Percentiles rank a stretch among this genome's conserved stretches.
Conservation (phyloP, 169 alveolate species). For the Plasmodium fragile region DNA sequence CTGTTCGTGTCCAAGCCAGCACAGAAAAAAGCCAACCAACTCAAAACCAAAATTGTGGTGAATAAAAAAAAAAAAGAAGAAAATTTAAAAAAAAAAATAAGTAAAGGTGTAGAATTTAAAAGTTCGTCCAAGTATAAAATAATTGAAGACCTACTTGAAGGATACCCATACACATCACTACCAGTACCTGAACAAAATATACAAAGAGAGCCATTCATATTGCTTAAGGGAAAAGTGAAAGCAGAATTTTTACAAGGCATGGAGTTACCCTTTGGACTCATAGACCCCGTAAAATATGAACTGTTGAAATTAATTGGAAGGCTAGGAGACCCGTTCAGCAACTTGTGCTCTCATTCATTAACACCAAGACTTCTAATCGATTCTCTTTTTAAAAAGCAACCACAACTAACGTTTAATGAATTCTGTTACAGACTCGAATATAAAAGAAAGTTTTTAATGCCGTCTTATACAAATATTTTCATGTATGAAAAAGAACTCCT, state of each 20-base stretch:
- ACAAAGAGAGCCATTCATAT: constrained; percentile 42
- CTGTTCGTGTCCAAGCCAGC: constrained; percentile 70
- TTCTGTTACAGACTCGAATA: constrained; percentile 83
- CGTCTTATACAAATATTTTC: constrained; percentile 84
- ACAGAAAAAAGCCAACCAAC: constrained; percentile 68
- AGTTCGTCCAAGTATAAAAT: constrained; percentile 44
- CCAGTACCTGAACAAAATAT: neutral
- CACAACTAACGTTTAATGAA: constrained; percentile 79
- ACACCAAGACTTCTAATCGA: constrained; percentile 80
- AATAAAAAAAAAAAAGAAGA: constrained; percentile 73
- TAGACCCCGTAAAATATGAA: constrained; percentile 78
- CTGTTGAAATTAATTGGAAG: constrained; percentile 82
- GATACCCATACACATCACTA: constrained; percentile 39
- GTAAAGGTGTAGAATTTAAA: constrained; percentile 12
- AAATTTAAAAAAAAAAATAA: constrained; percentile 15
- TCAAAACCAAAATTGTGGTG: constrained; percentile 45
- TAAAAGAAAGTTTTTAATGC: constrained; percentile 80
- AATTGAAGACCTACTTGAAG: constrained; percentile 52
- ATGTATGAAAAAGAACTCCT: constrained; percentile 80
- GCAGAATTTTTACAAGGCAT: constrained; percentile 78
- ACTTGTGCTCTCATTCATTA: constrained; percentile 81
- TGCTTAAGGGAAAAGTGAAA: constrained; percentile 72
- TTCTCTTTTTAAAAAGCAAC: constrained; percentile 76
- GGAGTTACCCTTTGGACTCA: constrained; percentile 85
- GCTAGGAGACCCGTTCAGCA: constrained; percentile 84